Evolutionary conservation across 257 asterid species (phyloP).

Genomic region (Solanum tarijense): DNA sequence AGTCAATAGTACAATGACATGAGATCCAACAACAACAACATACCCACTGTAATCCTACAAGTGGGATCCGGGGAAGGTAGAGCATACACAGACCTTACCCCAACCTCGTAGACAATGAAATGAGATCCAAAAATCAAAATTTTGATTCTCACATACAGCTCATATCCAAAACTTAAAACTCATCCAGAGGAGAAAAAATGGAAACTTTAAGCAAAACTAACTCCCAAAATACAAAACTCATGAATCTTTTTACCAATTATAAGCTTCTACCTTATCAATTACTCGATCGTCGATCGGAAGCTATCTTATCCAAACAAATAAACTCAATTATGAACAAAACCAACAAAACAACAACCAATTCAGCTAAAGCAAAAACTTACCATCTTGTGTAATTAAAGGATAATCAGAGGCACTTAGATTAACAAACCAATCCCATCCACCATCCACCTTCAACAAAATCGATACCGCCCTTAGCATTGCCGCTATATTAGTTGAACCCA

Average conservation of each 20-base stretch:
- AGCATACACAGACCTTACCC: background rate
- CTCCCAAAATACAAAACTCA: background rate
- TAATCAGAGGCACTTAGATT: slow-evolving; percentile 94
- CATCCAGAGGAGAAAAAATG: background rate
- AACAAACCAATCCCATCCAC: slow-evolving; percentile 89
- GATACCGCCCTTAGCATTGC: slow-evolving; percentile 79
- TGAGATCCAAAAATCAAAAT: background rate
- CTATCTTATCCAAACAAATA: background rate
- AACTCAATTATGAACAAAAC: background rate
- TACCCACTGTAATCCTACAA: background rate
- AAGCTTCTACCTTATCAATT: background rate
- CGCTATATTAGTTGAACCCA: slow-evolving; percentile 86
- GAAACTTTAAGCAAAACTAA: background rate
- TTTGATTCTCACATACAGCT: background rate
- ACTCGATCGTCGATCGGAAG: background rate
- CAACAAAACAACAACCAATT: slow-evolving; percentile 3
- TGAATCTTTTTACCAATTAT: background rate
- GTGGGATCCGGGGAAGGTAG: background rate
- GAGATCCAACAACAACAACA: background rate
- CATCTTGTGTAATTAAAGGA: slow-evolving; percentile 93
- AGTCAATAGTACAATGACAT: background rate
- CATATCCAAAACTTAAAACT: background rate
- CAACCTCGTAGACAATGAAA: background rate
- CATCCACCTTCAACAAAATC: slow-evolving; percentile 69
- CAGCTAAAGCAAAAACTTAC: slow-evolving; percentile 28